A percentile compares a stretch with the other conserved stretches of the same genome.
Evolutionary conservation across 208 protist genomes (phyloP).

Genomic region (Tritrichomonas foetus): DNA sequence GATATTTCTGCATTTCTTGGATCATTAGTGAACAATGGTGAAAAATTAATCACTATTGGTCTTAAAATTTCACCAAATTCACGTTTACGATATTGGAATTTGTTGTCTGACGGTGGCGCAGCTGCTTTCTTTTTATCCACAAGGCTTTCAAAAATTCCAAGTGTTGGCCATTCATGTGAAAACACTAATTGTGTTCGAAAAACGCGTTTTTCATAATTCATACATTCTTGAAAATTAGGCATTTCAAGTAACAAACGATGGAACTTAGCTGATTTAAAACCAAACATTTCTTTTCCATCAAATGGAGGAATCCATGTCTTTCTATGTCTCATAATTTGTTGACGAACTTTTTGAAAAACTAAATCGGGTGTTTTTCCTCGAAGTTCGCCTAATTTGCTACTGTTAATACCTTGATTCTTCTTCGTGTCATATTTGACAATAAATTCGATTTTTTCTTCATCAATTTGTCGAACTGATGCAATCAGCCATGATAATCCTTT

Average conservation of each 20-base stretch:
- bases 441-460: neutral
- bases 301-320: neutral
- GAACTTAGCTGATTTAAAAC: neutral
- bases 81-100: neutral
- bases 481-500: neutral
- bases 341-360: neutral
- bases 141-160: neutral
- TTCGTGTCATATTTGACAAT: neutral
- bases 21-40: neutral
- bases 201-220: neutral
- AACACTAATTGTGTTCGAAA: neutral
- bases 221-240: neutral
- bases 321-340: neutral
- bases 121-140: neutral
- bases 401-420: neutral
- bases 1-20: too few species aligned
- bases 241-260: neutral
- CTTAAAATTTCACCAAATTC: neutral
- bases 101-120: neutral
- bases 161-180: neutral
- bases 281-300: slow-evolving; percentile 20
- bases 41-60: neutral
- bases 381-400: neutral
- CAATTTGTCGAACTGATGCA: neutral
- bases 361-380: neutral